phyloP scores from a whole-genome alignment of 192 early-diverging fungal genomes.

The Radiomyces spectabilis region DNA sequence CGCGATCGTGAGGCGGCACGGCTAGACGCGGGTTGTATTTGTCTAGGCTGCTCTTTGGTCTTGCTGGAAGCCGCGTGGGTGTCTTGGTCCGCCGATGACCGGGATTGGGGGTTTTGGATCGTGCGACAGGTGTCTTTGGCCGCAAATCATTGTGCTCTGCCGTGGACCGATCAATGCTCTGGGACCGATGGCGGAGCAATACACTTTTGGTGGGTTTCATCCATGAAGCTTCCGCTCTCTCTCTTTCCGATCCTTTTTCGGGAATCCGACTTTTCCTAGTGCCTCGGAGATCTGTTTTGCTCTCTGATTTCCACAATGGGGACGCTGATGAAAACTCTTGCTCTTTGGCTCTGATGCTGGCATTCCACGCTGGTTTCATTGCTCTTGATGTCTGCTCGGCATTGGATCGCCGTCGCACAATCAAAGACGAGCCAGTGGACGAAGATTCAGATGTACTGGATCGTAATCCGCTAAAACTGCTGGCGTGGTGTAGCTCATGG shows the following conservation, averaged over 20 bases:
- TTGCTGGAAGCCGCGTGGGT: conserved; percentile 3
- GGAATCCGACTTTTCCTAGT: too few relatives aligned
- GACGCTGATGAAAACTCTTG: conserved; percentile 5
- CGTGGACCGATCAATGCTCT: not conserved
- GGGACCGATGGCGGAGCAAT: conserved; percentile 6
- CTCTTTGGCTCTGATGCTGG: conserved; percentile 1
- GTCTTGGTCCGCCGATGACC: conserved; percentile 2
- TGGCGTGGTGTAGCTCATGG: too few relatives aligned
- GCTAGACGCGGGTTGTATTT: not conserved
- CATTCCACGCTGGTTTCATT: not conserved
- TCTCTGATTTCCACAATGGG: conserved; percentile 6
- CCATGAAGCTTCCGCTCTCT: conserved; percentile 15
- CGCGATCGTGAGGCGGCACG: not conserved
- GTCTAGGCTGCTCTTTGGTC: conserved; percentile 15
- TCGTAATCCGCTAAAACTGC: not conserved
- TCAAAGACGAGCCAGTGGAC: not conserved
- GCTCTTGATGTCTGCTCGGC: not conserved
- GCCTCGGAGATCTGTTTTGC: too few relatives aligned
- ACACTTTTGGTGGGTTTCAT: conserved; percentile 28
- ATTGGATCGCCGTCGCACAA: not conserved
- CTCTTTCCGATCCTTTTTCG: too few relatives aligned
- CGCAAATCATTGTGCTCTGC: not conserved
- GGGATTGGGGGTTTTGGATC: conserved; percentile 2
- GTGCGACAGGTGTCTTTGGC: conserved; percentile 5
- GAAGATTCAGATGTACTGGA: conserved; percentile 17